Percentiles rank a stretch among this genome's conserved stretches.
These are phyloP conservation scores for Sphagnum magellanicum DNA, from an alignment of 228 moss, liverwort and hornwort genomes.

Conservation along the genomic window DNA sequence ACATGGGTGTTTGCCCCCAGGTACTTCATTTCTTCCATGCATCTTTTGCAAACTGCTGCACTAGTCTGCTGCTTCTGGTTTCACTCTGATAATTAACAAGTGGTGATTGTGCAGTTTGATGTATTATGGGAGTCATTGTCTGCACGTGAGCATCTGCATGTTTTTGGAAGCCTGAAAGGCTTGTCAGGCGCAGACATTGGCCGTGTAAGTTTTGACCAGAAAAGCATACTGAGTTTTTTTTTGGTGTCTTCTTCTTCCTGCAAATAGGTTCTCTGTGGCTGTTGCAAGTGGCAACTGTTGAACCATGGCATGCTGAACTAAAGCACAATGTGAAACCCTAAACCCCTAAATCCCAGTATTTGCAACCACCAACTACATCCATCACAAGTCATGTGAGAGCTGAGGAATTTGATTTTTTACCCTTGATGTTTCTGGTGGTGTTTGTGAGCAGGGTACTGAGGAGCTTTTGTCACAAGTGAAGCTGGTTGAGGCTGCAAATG, in stretches of 20 bases:
- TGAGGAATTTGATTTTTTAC: too few relatives aligned
- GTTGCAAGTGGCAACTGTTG: too few relatives aligned
- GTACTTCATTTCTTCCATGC: conserved; percentile 5
- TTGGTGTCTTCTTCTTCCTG: neutral
- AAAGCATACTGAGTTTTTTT: too few relatives aligned
- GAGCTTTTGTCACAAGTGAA: conserved; percentile 76
- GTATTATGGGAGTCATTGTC: conserved; percentile 87
- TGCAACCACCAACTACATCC: too few relatives aligned
- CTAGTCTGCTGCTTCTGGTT: neutral
- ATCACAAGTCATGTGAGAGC: too few relatives aligned
- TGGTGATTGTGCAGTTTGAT: conserved; percentile 59
- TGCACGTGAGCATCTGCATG: conserved; percentile 78
- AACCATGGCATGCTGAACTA: too few relatives aligned
- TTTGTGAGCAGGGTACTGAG: conserved; percentile 48
- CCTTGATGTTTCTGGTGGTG: neutral
- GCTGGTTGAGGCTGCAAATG: conserved; percentile 62
- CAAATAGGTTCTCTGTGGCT: neutral
- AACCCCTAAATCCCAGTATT: too few relatives aligned
- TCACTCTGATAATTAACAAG: conserved; percentile 1
- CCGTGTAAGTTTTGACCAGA: conserved; percentile 29
- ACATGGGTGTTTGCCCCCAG: conserved; percentile 60
- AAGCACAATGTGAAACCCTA: too few relatives aligned
- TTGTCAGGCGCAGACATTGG: conserved; percentile 49
- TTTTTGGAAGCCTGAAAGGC: conserved; percentile 89
- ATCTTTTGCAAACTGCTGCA: neutral